phyloP scores from a whole-genome alignment of 441 rosid species.

The Mallotus repandus region DNA sequence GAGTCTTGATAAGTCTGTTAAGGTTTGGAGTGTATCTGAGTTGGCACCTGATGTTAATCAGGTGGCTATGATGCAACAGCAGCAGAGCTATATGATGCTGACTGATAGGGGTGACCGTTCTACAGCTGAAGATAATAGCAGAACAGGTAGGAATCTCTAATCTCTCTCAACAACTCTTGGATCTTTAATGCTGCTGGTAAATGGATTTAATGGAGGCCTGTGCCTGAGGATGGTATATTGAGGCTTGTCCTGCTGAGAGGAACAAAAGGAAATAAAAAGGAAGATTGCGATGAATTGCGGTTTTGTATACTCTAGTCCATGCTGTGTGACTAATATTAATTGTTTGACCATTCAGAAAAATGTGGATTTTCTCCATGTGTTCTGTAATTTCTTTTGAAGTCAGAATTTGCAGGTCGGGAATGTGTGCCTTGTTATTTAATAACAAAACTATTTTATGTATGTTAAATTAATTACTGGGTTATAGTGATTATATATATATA shows the following conservation, averaged over 20 bases:
- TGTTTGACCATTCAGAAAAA: neutral
- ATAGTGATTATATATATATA: too few relatives aligned
- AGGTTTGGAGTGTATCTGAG: constrained; percentile 90
- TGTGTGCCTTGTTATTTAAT: constrained; percentile 1
- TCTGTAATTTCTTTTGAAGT: neutral
- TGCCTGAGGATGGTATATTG: neutral
- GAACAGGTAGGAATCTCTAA: constrained; percentile 30
- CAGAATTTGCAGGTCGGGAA: neutral
- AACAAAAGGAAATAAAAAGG: neutral
- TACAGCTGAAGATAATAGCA: constrained; percentile 53
- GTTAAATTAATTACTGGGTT: neutral
- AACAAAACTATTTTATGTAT: neutral
- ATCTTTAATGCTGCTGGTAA: constrained; percentile 9
- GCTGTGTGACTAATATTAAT: neutral
- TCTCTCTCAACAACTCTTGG: constrained; percentile 6
- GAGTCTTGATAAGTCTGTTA: constrained; percentile 85
- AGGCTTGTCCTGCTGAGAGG: neutral
- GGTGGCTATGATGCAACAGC: constrained; percentile 42
- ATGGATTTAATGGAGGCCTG: constrained; percentile 1
- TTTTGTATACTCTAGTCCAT: neutral
- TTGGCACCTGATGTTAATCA: constrained; percentile 47
- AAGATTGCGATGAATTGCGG: neutral
- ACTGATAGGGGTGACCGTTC: constrained; percentile 36
- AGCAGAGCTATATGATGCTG: constrained; percentile 20
- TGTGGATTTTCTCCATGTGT: neutral